Base-by-base conservation (phyloP, 2,329 filamentous ascomycete genomes). In the Aciculosporium take region DNA sequence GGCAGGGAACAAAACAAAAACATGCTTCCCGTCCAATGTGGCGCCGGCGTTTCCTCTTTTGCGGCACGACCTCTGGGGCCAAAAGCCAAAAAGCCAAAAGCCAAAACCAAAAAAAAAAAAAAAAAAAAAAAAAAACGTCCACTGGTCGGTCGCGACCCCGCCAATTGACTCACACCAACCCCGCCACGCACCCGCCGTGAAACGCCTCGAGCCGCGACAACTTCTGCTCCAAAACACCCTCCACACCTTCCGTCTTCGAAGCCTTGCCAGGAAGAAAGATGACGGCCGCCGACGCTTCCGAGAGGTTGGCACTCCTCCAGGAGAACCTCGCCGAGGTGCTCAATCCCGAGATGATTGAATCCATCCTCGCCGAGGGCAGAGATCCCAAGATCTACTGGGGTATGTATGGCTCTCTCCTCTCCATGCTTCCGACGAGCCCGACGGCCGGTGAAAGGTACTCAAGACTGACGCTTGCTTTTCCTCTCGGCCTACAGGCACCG, bases 301-400 rank as follows among this genome's bases (percentile, higher is more conserved):
- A 85, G 62, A 79, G 79, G 59, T 69, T 89, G 52, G 71, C 71
- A 42, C 72, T 94, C 55, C 93, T 94, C 65, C 76, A 72, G 47
- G 77, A 80, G 58, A 91, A 91, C 61, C 70, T 93, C 45, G 76
- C 80, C 46, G 87, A 94, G 68, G 68, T 85, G 38, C 72, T 94
- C 46, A 88, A 91, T 56, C 78, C 78, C 20, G 85, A 94, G 56
- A 85, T 93, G 47, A 82, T 91, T 56, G 76, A 87, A 58, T 70
- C 76, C 35, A 72, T 89, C 47, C 62, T 81, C 49, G 76, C 76
- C 45, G 72, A 84, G 58, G 79, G 84, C 41, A 72, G 80, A 36
- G 74, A 78, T 41, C 72, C 84, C 39, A 81, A 79, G 58, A 76
- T 93, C 60, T 94, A 94, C 76, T 93, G 84, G 85, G 84, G 76